phyloP scores from a whole-genome alignment of 495 filamentous ascomycete species.

The Aspergillus nanangensis region DNA sequence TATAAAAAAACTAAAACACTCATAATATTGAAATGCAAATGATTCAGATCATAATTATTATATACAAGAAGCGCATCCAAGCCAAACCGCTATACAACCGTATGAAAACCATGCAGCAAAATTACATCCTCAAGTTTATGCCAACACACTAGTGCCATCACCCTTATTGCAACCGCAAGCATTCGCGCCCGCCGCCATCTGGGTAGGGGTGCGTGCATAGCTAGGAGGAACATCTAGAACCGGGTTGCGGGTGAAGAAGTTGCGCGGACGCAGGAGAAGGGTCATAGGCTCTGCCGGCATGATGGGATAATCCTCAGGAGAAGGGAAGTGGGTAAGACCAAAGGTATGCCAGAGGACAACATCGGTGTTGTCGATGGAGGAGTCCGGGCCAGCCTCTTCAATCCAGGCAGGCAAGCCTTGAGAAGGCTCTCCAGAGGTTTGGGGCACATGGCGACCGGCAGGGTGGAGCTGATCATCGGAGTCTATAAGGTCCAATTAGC shows the following conservation, averaged over 20 bases:
- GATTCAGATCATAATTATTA: too few species aligned
- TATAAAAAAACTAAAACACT: too few species aligned
- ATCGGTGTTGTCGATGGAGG: conserved; percentile 77
- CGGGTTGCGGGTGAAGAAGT: conserved; percentile 87
- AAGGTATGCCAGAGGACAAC: conserved; percentile 97
- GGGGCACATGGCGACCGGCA: conserved; percentile 88
- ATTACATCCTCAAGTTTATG: too few species aligned
- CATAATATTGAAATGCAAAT: too few species aligned
- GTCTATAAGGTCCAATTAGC: conserved; percentile 42
- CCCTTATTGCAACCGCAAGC: conserved; percentile 39
- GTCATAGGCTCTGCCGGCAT: conserved; percentile 94
- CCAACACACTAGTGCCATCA: conserved; percentile 40
- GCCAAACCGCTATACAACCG: too few species aligned
- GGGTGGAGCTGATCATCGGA: conserved; percentile 84
- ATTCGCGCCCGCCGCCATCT: conserved; percentile 50
- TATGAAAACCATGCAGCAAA: too few species aligned
- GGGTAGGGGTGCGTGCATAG: conserved; percentile 68
- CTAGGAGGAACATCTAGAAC: conserved; percentile 83
- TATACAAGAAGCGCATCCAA: too few species aligned
- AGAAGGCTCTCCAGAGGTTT: conserved; percentile 83
- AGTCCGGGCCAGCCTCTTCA: conserved; percentile 55
- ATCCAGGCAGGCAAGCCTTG: conserved; percentile 81
- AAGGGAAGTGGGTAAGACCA: conserved; percentile 86
- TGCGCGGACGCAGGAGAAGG: conserved; percentile 72
- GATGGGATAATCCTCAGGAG: conserved; percentile 90